Evolutionary conservation across 768 basidiomycete species (phyloP), one percentile per base, ranked within the genome.

Genomic region (Sporobolomyces phaffii): DNA sequence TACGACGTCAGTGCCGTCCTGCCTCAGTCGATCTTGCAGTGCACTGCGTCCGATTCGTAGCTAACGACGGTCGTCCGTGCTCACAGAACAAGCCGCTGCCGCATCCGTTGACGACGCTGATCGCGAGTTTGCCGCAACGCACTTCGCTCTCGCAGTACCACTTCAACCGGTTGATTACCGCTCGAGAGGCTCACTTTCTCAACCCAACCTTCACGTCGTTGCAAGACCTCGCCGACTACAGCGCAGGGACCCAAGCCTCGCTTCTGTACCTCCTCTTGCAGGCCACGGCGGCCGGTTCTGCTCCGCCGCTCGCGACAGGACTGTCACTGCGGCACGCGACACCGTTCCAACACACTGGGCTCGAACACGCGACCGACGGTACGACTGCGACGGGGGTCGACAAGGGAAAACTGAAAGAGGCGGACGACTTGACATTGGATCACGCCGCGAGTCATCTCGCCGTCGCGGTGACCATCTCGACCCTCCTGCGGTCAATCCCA

Each of bases 211-310:
- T 70, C 60, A 40, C 29, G 17, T 53, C 59, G 8, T 61, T 74
- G 9, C 61, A 62, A 29, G 68, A 70, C 44, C 60, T 74, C 24
- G 69, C 71, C 31, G 64, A 72, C 40, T 74, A 74, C 57, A 60
- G 57, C 36, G 38, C 65, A 7, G 65, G 65, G 0, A 72, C 70
- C 13, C 70, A 72, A 34, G 65, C 65, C 1, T 68, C 65, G 1
- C 49, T 72, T 1, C 54, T 72, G 0, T 72, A 72, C 54, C 60
- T 72, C 29, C 65, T 68, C 2, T 53, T 72, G 4, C 70, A 72
- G 36, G 65, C 62, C 29, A 62, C 60, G 5, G 62, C 60, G 0
- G 60, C 65, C 10, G 52, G 31, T 3, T 5, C 13, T 44, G 33
- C 56, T n/a, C n/a, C n/a, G 28, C 29, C 43, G 13, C 15, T 26